Conservation (phyloP, 2,329 filamentous ascomycete species). For the Magnaporthiopsis rhizophila region DNA sequence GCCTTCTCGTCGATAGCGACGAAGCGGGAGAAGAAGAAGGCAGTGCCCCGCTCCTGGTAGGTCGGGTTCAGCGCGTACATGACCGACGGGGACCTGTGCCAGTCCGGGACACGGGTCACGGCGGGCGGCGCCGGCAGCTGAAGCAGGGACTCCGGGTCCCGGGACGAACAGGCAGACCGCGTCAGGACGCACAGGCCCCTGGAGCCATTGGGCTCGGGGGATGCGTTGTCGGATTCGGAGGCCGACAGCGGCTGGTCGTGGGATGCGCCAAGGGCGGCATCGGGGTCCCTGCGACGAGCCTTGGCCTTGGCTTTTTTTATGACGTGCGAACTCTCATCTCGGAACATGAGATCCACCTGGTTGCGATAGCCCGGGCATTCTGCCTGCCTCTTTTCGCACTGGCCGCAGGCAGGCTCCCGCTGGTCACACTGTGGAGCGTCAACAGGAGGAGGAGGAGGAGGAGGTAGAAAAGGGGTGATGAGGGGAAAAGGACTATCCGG, state of each 20-base stretch:
- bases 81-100: neutral
- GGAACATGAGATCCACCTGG: conserved; percentile 48
- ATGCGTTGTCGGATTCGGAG: conserved; percentile 9
- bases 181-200: neutral
- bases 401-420: conserved; percentile 41
- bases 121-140: neutral
- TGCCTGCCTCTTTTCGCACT: conserved; percentile 44
- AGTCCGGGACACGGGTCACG: neutral
- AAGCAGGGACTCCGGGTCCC: neutral
- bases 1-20: conserved; percentile 37
- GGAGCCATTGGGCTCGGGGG: neutral
- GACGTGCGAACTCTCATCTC: conserved; percentile 48
- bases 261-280: neutral
- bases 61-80: conserved; percentile 23
- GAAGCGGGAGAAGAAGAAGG: conserved; percentile 44
- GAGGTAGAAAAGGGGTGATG: neutral
- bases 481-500: neutral
- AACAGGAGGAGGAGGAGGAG: neutral
- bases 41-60: conserved; percentile 35
- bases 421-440: conserved; percentile 40
- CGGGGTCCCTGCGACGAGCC: conserved; percentile 19
- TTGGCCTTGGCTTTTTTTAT: conserved; percentile 41
- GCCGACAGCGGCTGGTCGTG: neutral
- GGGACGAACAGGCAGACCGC: neutral
- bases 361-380: conserved; percentile 48